Evolutionary conservation across 306 rosid genomes (phyloP).

Genomic region (Canavalia ensiformis): DNA sequence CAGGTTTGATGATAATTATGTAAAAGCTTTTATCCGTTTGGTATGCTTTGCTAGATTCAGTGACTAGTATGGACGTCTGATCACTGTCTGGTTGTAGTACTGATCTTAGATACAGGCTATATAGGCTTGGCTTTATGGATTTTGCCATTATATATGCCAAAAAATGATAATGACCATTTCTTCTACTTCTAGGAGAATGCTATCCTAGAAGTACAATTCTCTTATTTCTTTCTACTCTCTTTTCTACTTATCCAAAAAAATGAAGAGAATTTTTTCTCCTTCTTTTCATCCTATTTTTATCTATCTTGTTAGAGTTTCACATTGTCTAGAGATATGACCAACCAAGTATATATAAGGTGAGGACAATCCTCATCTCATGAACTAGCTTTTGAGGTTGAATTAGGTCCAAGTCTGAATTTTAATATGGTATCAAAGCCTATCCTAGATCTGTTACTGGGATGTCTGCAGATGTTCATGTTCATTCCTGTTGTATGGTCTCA

Average conservation of each 20-base stretch:
- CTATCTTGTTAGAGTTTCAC: not conserved
- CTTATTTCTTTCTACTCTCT: no score
- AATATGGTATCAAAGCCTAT: not conserved
- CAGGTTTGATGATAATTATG: slow-evolving; percentile 64
- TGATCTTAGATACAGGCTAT: not conserved
- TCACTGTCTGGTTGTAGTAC: not conserved
- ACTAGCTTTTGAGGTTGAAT: not conserved
- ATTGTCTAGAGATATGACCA: not conserved
- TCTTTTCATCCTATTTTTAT: slow-evolving; percentile 21
- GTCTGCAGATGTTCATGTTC: not conserved
- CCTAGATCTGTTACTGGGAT: no score
- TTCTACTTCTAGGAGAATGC: no score
- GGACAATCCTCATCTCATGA: not conserved
- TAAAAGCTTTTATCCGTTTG: not conserved
- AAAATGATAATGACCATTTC: no score
- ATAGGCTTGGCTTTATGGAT: no score
- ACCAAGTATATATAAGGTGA: not conserved
- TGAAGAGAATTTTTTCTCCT: not conserved
- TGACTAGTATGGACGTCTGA: slow-evolving; percentile 11
- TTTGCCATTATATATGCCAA: no score
- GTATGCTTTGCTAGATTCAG: slow-evolving; percentile 10
- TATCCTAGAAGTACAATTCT: no score
- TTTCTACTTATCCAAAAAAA: no score
- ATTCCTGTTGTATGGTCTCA: no score
- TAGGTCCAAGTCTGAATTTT: not conserved